Base-by-base conservation (phyloP, 805 yeast genomes). In the Candida rishiriensis region DNA sequence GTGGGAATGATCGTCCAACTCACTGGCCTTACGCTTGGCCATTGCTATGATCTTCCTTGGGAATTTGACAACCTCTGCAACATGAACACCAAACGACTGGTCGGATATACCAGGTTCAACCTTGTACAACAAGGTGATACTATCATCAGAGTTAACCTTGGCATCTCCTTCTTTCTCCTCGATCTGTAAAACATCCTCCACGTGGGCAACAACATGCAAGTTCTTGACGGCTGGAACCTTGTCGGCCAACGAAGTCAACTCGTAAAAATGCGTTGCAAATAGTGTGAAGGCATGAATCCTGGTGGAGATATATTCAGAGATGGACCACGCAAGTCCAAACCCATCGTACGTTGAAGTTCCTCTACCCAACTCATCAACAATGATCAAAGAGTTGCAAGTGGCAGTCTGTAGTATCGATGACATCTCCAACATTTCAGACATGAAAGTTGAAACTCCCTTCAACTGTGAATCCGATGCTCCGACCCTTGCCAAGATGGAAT, bases 381-480 rank as follows among this genome's bases (percentile, higher is more conserved):
- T 81, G 40, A 93, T 81, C 45, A 93, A 72, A 7, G 97, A 88
- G 49, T 85, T 83, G 29, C 71, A 64, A 0, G 93, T 82, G 2
- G 95, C 90, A 8, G 86, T 78, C 47, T 85, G 81, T 45, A 93
- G 71, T 52, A 93, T 91, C 2, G 91, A 79, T 0, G 96, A 83
- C 41, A 96, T 88, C 57, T 93, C 99, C 41, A 88, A 71, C 97
- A 93, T 89, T 64, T 93, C 99, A 26, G 95, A 87, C 87, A 87
- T 86, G 57, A 93, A 93, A 0, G 99, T 93, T 0, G 98, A 90
- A 28, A 93, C 88, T 21, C 99, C 99, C 64, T 91, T 90, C 59
- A 93, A 72, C 65, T 93, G 99, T 0, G 97, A 91, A 63, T 93
- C 99, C 11, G 97, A 95, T 2, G 99, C 98, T 10, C 99, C 99